Evolutionary conservation across 2,329 filamentous ascomycete species (phyloP).

Genomic region (Metarhizium album): DNA sequence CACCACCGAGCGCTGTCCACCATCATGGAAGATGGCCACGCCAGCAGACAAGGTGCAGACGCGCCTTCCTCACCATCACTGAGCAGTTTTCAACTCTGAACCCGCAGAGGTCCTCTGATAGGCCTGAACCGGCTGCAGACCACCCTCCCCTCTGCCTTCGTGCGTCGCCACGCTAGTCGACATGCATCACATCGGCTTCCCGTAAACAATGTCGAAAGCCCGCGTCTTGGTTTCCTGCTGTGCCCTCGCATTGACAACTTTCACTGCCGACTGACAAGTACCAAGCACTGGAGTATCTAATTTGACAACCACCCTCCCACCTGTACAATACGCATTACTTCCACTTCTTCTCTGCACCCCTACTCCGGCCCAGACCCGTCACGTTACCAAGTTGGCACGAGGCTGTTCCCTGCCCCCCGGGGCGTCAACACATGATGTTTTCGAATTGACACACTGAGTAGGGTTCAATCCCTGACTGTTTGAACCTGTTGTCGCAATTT

Average conservation of each 20-base stretch:
- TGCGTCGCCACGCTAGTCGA: background rate
- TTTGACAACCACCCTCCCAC: background rate
- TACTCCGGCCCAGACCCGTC: background rate
- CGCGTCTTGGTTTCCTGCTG: background rate
- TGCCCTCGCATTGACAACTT: background rate
- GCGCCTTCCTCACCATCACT: background rate
- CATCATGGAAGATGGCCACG: background rate
- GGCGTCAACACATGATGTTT: background rate
- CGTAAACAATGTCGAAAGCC: background rate
- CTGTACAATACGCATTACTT: background rate
- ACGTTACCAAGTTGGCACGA: conserved; percentile 2
- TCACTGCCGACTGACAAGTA: no score
- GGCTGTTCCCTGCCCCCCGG: background rate
- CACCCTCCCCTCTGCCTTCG: no score
- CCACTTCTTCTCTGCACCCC: background rate
- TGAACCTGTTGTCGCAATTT: background rate
- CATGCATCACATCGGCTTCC: no score
- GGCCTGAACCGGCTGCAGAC: background rate
- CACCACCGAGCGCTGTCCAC: no score
- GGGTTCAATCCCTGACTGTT: background rate
- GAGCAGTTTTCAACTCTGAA: background rate
- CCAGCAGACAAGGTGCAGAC: background rate
- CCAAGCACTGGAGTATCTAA: no score
- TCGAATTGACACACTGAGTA: background rate
- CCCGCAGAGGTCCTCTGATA: background rate